Conservation (phyloP, 164 flowering plant species). For the Hamamelis virginiana region DNA sequence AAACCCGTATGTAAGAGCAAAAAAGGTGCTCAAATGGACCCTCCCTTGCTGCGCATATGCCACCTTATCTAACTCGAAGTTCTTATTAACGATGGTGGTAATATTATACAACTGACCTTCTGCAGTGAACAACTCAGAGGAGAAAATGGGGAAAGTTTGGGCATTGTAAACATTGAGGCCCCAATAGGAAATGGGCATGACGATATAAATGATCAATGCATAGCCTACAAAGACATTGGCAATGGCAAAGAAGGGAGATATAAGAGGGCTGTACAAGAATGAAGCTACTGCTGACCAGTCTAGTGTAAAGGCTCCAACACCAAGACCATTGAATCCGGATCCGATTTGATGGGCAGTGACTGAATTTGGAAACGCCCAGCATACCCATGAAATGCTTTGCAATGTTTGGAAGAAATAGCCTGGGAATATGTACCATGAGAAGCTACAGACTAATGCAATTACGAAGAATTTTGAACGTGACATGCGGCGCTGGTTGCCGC, state of each 20-base stretch:
- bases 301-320: constrained; percentile 11
- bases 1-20: constrained; percentile 54
- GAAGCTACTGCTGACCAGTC: constrained; percentile 21
- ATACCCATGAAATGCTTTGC: constrained; percentile 13
- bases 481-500: not conserved
- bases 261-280: constrained; percentile 14
- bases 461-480: constrained; percentile 15
- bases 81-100: constrained; percentile 39
- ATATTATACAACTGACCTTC: constrained; percentile 38
- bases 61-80: constrained; percentile 42
- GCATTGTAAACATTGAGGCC: constrained; percentile 16
- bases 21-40: constrained; percentile 46
- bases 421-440: constrained; percentile 11
- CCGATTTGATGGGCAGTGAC: constrained; percentile 22
- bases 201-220: not conserved
- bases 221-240: constrained; percentile 15
- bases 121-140: constrained; percentile 30
- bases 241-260: constrained; percentile 20
- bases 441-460: constrained; percentile 18
- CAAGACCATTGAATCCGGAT: constrained; percentile 16
- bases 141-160: constrained; percentile 12
- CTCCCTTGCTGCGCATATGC: constrained; percentile 37
- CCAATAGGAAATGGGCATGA: constrained; percentile 16
- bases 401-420: constrained; percentile 16
- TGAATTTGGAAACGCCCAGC: constrained; percentile 18